Conservation (phyloP, 2,329 filamentous ascomycete species). For the Penicillium sp. region DNA sequence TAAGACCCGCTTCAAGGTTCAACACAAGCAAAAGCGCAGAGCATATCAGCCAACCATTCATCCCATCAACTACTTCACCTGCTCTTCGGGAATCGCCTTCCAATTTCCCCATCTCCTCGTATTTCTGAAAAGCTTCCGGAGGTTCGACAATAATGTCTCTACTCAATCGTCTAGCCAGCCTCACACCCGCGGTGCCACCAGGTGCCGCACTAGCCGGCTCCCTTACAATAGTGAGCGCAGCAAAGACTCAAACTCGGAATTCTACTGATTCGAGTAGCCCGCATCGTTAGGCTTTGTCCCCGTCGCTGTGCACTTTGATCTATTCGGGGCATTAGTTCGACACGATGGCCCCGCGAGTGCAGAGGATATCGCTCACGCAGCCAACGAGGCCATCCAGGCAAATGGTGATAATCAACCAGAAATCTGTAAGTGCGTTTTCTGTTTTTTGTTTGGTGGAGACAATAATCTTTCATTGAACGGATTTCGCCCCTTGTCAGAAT, state of each 20-base stretch:
- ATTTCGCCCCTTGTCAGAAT: background rate
- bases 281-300: conserved; percentile 42
- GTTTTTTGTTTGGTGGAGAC: background rate
- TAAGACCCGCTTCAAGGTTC: background rate
- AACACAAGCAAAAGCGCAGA: background rate
- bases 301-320: conserved; percentile 38
- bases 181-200: conserved; percentile 15
- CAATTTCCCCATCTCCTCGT: background rate
- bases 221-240: conserved; percentile 27
- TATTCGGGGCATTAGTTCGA: conserved; percentile 33
- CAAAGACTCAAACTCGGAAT: background rate
- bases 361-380: conserved; percentile 28
- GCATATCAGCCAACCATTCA: background rate
- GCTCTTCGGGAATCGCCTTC: too few species aligned
- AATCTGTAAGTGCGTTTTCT: conserved; percentile 25
- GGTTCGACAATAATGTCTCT: conserved; percentile 16
- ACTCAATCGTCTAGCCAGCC: conserved; percentile 17
- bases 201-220: conserved; percentile 31
- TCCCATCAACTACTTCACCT: background rate
- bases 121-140: background rate
- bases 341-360: conserved; percentile 29
- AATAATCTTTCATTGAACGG: background rate
- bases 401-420: conserved; percentile 16
- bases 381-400: conserved; percentile 16
- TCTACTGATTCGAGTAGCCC: conserved; percentile 21